These are phyloP conservation scores for Pythium vanterpoolii DNA, from an alignment of 352 stramenopile species.

Conservation along the genomic window DNA sequence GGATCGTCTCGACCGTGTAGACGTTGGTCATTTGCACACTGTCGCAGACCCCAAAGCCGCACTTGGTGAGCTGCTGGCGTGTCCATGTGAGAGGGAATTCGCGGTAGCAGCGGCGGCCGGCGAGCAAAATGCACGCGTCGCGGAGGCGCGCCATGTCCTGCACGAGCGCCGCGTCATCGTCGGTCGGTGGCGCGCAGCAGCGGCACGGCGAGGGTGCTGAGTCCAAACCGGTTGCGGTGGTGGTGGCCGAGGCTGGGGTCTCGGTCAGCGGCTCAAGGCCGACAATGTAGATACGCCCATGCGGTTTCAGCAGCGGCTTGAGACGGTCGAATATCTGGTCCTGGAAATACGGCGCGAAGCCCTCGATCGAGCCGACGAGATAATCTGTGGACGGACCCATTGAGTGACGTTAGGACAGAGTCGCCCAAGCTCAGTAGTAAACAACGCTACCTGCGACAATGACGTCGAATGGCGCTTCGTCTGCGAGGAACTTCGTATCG, in stretches of 20 bases:
- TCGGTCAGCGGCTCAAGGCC: conserved; percentile 68
- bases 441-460: conserved; percentile 33
- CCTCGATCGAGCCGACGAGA: conserved; percentile 84
- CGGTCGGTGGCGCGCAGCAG: conserved; percentile 19
- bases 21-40: conserved; percentile 69
- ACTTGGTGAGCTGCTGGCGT: conserved; percentile 39
- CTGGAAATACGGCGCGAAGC: conserved; percentile 83
- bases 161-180: conserved; percentile 31
- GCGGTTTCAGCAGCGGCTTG: conserved; percentile 42
- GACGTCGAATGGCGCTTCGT: conserved; percentile 45
- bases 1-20: conserved; percentile 67
- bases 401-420: too few species aligned
- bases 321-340: conserved; percentile 76
- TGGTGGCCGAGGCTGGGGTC: conserved; percentile 2
- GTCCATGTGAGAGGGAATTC: conserved; percentile 83
- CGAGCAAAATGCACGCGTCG: conserved; percentile 78
- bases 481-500: conserved; percentile 33
- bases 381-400: conserved; percentile 45
- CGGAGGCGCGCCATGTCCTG: conserved; percentile 44
- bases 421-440: too few species aligned
- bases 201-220: conserved; percentile 10
- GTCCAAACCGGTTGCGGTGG: not conserved
- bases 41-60: conserved; percentile 36
- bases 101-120: conserved; percentile 65
- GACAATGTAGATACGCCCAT: conserved; percentile 70